phyloP scores from a whole-genome alignment of 352 stramenopile genomes.

The Phytophthora cajani region DNA sequence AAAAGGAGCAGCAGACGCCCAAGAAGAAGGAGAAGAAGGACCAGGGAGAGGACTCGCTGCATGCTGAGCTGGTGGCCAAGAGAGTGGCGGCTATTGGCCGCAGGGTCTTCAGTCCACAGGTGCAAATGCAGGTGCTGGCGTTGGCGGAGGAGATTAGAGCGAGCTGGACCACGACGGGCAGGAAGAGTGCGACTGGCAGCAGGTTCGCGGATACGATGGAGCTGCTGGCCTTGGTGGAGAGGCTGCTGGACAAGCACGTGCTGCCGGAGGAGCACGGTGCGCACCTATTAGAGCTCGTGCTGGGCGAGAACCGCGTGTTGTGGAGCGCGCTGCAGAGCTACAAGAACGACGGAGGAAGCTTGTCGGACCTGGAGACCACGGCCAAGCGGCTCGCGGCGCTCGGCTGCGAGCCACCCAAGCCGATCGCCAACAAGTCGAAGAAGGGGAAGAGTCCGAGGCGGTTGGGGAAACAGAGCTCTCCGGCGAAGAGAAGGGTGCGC shows the following conservation, averaged over 20 bases:
- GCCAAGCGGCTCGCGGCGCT: slow-evolving; percentile 59
- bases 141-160: slow-evolving; percentile 39
- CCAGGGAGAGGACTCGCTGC: slow-evolving; percentile 28
- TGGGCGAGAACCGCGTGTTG: slow-evolving; percentile 58
- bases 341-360: slow-evolving; percentile 45
- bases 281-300: slow-evolving; percentile 54
- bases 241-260: slow-evolving; percentile 63
- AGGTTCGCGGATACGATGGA: slow-evolving; percentile 51
- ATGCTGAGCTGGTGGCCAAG: slow-evolving; percentile 57
- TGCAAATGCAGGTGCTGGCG: slow-evolving; percentile 56
- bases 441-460: slow-evolving; percentile 29
- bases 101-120: slow-evolving; percentile 61
- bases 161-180: not conserved
- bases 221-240: slow-evolving; percentile 56
- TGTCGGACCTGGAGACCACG: slow-evolving; percentile 59
- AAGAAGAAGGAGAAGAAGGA: slow-evolving; percentile 5
- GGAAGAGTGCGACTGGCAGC: not conserved
- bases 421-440: slow-evolving; percentile 20
- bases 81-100: slow-evolving; percentile 61
- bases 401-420: slow-evolving; percentile 14
- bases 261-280: slow-evolving; percentile 62
- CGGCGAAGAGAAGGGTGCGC: slow-evolving; percentile 13
- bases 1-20: not conserved
- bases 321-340: slow-evolving; percentile 64
- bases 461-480: slow-evolving; percentile 4